Evolutionary conservation across 2,329 filamentous ascomycete genomes (phyloP).

Genomic region (Emericellopsis cladophorae): DNA sequence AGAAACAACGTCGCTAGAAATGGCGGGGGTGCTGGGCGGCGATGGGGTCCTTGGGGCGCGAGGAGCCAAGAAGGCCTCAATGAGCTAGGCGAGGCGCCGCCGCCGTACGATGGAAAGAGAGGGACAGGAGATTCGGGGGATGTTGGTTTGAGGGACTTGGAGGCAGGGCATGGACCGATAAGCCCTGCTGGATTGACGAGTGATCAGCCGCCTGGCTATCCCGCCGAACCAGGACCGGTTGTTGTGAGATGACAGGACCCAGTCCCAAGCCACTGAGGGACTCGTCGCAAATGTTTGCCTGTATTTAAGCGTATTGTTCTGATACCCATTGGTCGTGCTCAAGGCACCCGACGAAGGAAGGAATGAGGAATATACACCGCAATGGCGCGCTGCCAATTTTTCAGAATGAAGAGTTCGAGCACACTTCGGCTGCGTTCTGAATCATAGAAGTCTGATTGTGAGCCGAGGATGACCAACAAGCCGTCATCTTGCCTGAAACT

Average conservation of each 20-base stretch:
- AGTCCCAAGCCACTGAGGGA: background rate
- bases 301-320: background rate
- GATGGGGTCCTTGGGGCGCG: slow-evolving; percentile 8
- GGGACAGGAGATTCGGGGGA: slow-evolving; percentile 1
- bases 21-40: slow-evolving; percentile 1
- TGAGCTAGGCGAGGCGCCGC: slow-evolving; percentile 52
- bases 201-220: slow-evolving; percentile 15
- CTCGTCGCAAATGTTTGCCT: background rate
- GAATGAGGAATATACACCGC: no score
- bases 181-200: slow-evolving; percentile 1
- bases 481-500: no score
- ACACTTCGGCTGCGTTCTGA: no score
- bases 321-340: background rate
- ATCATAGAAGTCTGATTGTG: no score
- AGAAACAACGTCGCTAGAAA: background rate
- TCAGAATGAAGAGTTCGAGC: background rate
- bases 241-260: slow-evolving; percentile 8
- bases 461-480: no score
- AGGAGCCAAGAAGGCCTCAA: slow-evolving; percentile 39
- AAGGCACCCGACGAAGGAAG: no score
- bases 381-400: background rate
- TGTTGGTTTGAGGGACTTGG: slow-evolving; percentile 12
- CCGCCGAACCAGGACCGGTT: slow-evolving; percentile 11
- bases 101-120: slow-evolving; percentile 38
- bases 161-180: slow-evolving; percentile 4